These are phyloP conservation scores for Zea luxurians DNA, from an alignment of 176 grass and related monocot species.

Conservation along the genomic window DNA sequence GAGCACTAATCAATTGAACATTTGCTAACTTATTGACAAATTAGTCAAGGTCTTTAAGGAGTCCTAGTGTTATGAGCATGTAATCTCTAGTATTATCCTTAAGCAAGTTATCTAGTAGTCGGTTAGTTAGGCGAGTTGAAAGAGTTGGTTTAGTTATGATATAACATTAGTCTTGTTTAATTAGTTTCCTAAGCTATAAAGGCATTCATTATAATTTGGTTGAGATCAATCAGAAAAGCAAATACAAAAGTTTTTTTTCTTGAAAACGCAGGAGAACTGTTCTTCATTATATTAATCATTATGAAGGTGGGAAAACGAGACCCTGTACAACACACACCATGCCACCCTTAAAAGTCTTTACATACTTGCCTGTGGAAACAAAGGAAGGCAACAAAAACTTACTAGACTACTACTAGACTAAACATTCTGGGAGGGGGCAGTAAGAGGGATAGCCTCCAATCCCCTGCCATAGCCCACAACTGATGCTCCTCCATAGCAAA, in stretches of 20 bases:
- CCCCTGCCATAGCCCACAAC: too few species aligned
- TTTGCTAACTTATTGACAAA: neutral
- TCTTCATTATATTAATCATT: too few species aligned
- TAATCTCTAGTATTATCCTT: neutral
- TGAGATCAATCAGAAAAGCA: neutral
- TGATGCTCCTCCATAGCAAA: too few species aligned
- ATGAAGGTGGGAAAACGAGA: too few species aligned
- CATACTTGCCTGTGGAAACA: too few species aligned
- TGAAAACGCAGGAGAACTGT: too few species aligned
- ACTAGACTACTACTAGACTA: too few species aligned
- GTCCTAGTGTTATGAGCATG: neutral
- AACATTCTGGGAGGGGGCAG: too few species aligned
- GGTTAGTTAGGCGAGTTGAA: neutral
- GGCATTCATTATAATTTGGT: neutral
- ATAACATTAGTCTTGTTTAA: neutral
- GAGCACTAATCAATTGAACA: neutral
- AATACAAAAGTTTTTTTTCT: neutral
- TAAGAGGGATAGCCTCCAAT: too few species aligned
- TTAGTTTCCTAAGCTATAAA: neutral
- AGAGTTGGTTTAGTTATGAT: neutral
- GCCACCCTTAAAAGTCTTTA: too few species aligned
- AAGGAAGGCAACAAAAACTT: too few species aligned
- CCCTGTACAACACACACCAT: too few species aligned
- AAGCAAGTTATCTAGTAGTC: neutral
- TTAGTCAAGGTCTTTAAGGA: neutral